Percentiles rank a stretch among this genome's conserved stretches.
phyloP scores from a whole-genome alignment of 2,329 filamentous ascomycete genomes.

The Sphaerulina populicola region DNA sequence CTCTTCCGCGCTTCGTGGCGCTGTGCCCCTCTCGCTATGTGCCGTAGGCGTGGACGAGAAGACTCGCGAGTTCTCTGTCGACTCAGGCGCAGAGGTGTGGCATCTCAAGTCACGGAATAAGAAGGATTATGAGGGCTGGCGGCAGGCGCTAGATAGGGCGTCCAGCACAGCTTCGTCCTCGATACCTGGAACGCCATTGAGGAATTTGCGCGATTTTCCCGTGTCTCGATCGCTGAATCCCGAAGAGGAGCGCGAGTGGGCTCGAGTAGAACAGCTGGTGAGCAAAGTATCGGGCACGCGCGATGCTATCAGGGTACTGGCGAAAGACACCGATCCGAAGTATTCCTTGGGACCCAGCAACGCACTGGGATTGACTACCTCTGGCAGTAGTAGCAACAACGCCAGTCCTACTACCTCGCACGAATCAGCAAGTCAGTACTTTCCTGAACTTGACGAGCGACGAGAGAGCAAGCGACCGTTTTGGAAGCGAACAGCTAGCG shows the following conservation, averaged over 20 bases:
- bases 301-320: slow-evolving; percentile 77
- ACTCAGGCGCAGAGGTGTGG: slow-evolving; percentile 96
- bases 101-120: slow-evolving; percentile 76
- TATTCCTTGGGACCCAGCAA: slow-evolving; percentile 36
- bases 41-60: slow-evolving; percentile 84
- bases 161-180: slow-evolving; percentile 23
- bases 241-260: slow-evolving; percentile 75
- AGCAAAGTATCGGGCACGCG: slow-evolving; percentile 78
- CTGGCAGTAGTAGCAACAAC: slow-evolving; percentile 26
- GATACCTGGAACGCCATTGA: slow-evolving; percentile 27
- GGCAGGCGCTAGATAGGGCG: slow-evolving; percentile 71
- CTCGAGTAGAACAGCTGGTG: slow-evolving; percentile 73
- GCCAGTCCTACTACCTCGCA: slow-evolving; percentile 32
- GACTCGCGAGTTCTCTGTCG: slow-evolving; percentile 85
- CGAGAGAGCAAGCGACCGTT: slow-evolving; percentile 61
- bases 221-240: slow-evolving; percentile 25
- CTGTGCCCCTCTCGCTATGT: slow-evolving; percentile 83
- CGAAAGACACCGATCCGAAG: slow-evolving; percentile 70
- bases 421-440: slow-evolving; percentile 40
- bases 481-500: slow-evolving; percentile 80
- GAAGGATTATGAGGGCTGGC: slow-evolving; percentile 84
- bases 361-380: slow-evolving; percentile 28
- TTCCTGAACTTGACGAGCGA: slow-evolving; percentile 27
- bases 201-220: slow-evolving; percentile 12
- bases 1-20: slow-evolving; percentile 82